Evolutionary conservation across 441 rosid species (phyloP).

Genomic region (Sinapis alba): DNA sequence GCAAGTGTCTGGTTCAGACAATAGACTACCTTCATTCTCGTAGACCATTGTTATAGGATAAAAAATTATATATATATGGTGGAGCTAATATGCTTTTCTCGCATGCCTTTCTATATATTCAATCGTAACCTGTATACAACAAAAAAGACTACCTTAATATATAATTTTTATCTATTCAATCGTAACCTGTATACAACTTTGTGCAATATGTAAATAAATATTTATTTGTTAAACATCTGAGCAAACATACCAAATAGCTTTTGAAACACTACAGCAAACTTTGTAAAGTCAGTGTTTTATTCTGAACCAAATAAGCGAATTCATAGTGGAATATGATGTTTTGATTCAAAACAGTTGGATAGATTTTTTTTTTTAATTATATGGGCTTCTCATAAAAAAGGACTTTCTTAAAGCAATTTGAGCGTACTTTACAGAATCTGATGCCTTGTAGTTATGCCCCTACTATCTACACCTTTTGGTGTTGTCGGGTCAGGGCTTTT

Average conservation of each 20-base stretch:
- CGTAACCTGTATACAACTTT: not conserved
- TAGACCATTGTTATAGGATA: not conserved
- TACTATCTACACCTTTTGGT: not conserved
- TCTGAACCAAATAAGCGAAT: not conserved
- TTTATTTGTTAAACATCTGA: not conserved
- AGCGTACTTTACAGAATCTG: not conserved
- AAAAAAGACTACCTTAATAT: not conserved
- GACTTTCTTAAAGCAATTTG: not conserved
- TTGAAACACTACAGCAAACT: not conserved
- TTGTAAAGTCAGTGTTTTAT: not conserved
- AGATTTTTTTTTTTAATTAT: not conserved
- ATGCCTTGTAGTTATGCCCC: not conserved
- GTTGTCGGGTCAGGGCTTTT: not conserved
- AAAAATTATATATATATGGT: not conserved
- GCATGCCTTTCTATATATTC: too few relatives aligned
- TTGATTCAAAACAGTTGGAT: not conserved
- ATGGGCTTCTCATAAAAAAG: not conserved
- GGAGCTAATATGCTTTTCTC: too few relatives aligned
- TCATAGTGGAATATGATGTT: not conserved
- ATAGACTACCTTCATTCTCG: constrained; percentile 1
- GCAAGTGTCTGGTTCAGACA: not conserved
- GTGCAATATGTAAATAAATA: not conserved
- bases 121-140: too few relatives aligned
- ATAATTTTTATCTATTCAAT: not conserved
- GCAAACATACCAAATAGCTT: not conserved